phyloP scores from a whole-genome alignment of 495 filamentous ascomycete species.

The Pyrenula aspistea region DNA sequence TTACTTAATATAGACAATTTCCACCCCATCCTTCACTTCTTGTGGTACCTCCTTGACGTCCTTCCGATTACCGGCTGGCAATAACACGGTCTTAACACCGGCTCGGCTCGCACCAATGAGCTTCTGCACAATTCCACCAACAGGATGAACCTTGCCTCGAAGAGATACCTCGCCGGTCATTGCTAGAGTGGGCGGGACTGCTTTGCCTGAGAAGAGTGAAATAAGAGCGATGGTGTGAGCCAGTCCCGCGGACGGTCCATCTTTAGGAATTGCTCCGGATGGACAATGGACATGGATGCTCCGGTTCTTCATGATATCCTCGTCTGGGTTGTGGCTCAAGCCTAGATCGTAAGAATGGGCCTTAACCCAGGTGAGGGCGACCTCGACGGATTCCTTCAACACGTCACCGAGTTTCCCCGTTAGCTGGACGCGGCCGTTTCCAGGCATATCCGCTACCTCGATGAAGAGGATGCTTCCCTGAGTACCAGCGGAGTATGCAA shows the following conservation, averaged over 20 bases:
- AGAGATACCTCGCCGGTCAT: conserved; percentile 97
- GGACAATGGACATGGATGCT: conserved; percentile 96
- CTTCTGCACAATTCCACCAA: conserved; percentile 98
- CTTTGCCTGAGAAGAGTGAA: conserved; percentile 77
- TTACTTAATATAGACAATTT: conserved; percentile 82
- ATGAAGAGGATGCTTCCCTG: conserved; percentile 98
- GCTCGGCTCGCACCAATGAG: conserved; percentile 87
- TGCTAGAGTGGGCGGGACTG: conserved; percentile 82
- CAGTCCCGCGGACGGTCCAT: conserved; percentile 78
- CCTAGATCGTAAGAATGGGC: conserved; percentile 89
- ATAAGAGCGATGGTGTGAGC: conserved; percentile 90
- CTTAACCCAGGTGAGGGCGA: conserved; percentile 93
- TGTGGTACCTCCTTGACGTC: conserved; percentile 85
- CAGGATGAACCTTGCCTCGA: conserved; percentile 74
- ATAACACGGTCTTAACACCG: conserved; percentile 85
- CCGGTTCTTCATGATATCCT: conserved; percentile 93
- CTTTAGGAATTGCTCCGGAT: conserved; percentile 89
- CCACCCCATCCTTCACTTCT: conserved; percentile 78
- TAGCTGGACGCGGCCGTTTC: conserved; percentile 83
- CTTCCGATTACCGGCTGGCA: conserved; percentile 82
- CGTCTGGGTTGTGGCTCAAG: conserved; percentile 62
- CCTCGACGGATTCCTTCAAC: conserved; percentile 92
- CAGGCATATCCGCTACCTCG: conserved; percentile 95
- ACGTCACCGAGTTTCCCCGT: conserved; percentile 98
- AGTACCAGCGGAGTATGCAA: conserved; percentile 88